Evolutionary conservation across 495 filamentous ascomycete genomes (phyloP).

Genomic region (Aspergillus affinis): DNA sequence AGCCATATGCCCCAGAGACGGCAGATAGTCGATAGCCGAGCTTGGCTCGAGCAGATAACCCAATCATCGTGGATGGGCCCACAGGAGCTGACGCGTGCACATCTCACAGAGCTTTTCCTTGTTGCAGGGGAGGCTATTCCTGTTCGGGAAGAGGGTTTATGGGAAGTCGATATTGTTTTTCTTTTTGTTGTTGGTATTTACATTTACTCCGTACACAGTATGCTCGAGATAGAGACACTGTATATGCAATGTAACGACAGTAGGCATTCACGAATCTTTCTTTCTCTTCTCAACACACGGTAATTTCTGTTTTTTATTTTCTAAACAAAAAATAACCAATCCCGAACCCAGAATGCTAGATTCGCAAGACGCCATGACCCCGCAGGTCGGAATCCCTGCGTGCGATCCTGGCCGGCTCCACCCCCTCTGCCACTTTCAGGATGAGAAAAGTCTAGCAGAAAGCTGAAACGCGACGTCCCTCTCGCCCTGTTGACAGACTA

Average conservation of each 20-base stretch:
- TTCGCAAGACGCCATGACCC: conserved; percentile 16
- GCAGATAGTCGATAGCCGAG: conserved; percentile 51
- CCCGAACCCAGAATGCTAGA: background rate
- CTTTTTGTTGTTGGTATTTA: background rate
- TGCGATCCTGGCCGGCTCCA: conserved; percentile 38
- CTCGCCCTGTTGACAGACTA: conserved; percentile 9
- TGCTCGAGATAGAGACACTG: background rate
- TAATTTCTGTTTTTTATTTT: too few species aligned
- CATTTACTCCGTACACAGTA: background rate
- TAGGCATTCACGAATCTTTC: too few species aligned
- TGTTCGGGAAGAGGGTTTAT: conserved; percentile 11
- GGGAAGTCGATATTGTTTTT: too few species aligned
- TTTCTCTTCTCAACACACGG: too few species aligned
- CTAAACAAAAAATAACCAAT: background rate
- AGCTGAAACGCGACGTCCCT: conserved; percentile 36
- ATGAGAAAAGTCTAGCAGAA: conserved; percentile 27
- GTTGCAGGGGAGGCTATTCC: conserved; percentile 21
- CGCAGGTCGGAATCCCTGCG: conserved; percentile 38
- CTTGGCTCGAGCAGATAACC: conserved; percentile 39
- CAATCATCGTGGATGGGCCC: conserved; percentile 29
- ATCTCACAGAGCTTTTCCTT: conserved; percentile 29
- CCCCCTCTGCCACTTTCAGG: conserved; percentile 39
- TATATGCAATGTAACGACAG: too few species aligned
- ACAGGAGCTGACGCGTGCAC: conserved; percentile 45
- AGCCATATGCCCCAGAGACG: conserved; percentile 31